Conservation (phyloP, 192 early-diverging fungal genomes). For the Diversispora epigaea region DNA sequence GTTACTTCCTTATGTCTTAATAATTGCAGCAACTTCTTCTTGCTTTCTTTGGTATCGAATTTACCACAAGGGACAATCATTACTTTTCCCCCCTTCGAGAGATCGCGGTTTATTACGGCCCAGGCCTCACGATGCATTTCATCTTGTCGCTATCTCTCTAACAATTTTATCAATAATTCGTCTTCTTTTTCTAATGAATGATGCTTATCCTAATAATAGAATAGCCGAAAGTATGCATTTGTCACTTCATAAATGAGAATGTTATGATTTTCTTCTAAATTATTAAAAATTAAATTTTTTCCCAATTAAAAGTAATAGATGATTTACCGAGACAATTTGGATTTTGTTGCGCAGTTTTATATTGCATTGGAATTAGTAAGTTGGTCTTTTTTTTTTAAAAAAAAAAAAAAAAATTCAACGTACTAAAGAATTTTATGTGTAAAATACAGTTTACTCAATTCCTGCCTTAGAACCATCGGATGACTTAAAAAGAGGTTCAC, state of each 20-base stretch:
- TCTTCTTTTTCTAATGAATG: neutral
- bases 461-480: neutral
- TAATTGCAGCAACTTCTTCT: neutral
- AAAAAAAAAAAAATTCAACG: too few species aligned
- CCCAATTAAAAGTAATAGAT: neutral
- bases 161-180: neutral
- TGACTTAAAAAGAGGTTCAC: neutral
- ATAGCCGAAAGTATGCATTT: neutral
- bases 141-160: constrained; percentile 3
- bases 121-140: constrained; percentile 11
- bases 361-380: neutral
- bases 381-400: neutral
- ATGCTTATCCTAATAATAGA: neutral
- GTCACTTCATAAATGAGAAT: too few species aligned
- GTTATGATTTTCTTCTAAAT: too few species aligned
- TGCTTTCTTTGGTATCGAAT: constrained; percentile 1
- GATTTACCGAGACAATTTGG: constrained; percentile 3
- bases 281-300: too few species aligned
- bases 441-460: constrained; percentile 7
- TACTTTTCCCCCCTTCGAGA: constrained; percentile 18
- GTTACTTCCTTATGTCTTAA: neutral
- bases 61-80: constrained; percentile 8
- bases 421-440: too few species aligned
- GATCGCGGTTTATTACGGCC: constrained; percentile 10
- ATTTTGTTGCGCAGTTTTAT: neutral